Conservation (phyloP, 306 rosid species). For the Corylus heterophylla region DNA sequence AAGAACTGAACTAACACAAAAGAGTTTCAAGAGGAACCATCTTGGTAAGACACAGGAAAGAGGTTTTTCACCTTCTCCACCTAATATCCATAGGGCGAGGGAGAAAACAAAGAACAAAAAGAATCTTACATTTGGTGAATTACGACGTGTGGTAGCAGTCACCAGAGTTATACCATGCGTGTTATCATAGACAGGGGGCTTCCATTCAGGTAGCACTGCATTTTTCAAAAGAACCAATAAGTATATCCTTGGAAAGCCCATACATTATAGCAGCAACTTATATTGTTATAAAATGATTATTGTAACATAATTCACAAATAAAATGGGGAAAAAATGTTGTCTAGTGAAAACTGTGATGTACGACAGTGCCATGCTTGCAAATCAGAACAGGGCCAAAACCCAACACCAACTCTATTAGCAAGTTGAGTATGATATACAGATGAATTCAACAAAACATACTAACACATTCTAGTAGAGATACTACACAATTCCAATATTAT, state of each 20-base stretch:
- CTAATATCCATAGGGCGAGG: not conserved
- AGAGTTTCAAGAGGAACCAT: not conserved
- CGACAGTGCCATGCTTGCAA: not conserved
- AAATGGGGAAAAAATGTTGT: not conserved
- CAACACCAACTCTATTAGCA: not conserved
- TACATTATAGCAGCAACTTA: not conserved
- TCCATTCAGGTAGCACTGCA: constrained; percentile 90
- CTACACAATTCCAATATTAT: not conserved
- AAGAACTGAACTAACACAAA: not conserved
- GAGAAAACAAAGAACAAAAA: not conserved
- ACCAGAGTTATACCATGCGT: constrained; percentile 65
- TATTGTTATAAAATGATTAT: not conserved
- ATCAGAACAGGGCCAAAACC: not conserved
- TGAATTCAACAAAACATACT: not conserved
- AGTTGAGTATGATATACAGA: not conserved
- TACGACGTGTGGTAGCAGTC: constrained; percentile 81
- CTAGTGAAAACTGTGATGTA: not conserved
- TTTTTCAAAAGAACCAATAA: constrained; percentile 24
- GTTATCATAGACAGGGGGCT: constrained; percentile 88
- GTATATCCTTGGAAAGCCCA: constrained; percentile 12
- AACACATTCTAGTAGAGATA: not conserved
- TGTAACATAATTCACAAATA: not conserved
- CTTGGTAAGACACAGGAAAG: not conserved
- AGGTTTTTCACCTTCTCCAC: not conserved
- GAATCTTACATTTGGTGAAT: constrained; percentile 78